Evolutionary conservation across 1,284 basidiomycete species (phyloP), one percentile per base, ranked within the genome.

Genomic region (Fomes fomentarius): DNA sequence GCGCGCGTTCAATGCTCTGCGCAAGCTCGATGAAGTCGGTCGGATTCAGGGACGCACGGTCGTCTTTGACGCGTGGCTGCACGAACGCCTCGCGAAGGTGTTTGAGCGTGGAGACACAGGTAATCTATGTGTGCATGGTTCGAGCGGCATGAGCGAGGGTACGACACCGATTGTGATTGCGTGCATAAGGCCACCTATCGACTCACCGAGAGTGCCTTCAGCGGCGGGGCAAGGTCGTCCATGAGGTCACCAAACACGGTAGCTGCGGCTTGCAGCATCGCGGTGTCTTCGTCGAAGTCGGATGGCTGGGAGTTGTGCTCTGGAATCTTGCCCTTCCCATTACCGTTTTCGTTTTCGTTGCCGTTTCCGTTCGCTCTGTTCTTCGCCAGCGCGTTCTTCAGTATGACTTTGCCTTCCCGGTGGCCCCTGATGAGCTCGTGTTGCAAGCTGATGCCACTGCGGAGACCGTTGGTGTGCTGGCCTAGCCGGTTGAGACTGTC

Each of bases 401-500:
- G 59, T 15, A 73, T 67, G 37, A 84, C 66, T 52, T 77, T 81
- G 24, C 79, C 82, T 10, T 85, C 81, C 8, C 81, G 72, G 22
- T 84, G 82, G 0, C 89, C 88, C 63, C 79, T 80, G 17, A 89
- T 84, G 30, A 97, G 71, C 45, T 94, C 90, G 55, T 89, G 85
- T 66, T 96, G 94, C 26, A 97, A 70, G 28, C 84, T 80, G 2
- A 90, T 93, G 0, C 93, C 91, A 54, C 90, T 87, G 41, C 95
- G 75, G 53, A 97, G 74, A 19, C 94, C 93, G 47, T 89, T 94
- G 37, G 97, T 73, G 73, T 97, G 94, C 66, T 98, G 95, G 1
- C 92, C 95, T 3, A 98, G 80, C 15, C 93, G 78, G 56, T 91
- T 94, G 65, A 98, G 77, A 59, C 86, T 89, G 51, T 85, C 85